phyloP scores from a whole-genome alignment of 2,329 filamentous ascomycete species.

The Teratosphaeria viscida region DNA sequence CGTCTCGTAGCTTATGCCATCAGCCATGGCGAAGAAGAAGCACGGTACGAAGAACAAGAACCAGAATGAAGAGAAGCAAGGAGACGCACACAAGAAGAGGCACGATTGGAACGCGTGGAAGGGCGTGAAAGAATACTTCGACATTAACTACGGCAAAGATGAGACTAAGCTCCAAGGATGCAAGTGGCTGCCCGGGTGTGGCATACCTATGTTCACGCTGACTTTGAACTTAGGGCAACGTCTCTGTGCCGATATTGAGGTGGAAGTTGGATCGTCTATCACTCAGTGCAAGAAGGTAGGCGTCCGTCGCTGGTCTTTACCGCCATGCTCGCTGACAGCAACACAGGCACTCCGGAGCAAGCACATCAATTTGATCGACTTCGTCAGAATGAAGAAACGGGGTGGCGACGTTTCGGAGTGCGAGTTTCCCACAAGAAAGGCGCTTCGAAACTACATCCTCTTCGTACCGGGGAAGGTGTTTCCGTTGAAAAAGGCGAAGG shows the following conservation, averaged over 20 bases:
- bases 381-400: slow-evolving; percentile 6
- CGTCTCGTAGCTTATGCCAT: too few species aligned
- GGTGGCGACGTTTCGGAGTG: background rate
- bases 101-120: background rate
- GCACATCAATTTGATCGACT: slow-evolving; percentile 13
- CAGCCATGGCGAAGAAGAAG: background rate
- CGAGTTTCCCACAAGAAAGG: slow-evolving; percentile 2
- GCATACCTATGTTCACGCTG: background rate
- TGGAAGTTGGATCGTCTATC: slow-evolving; percentile 6
- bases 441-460: slow-evolving; percentile 10
- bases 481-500: slow-evolving; percentile 11
- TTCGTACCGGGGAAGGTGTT: slow-evolving; percentile 5
- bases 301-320: too few species aligned
- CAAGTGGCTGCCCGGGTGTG: background rate
- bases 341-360: slow-evolving; percentile 7
- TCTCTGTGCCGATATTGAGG: slow-evolving; percentile 12
- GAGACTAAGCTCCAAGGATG: slow-evolving; percentile 2
- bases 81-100: background rate
- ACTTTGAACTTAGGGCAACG: slow-evolving; percentile 6
- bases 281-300: slow-evolving; percentile 14
- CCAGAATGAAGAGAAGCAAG: too few species aligned
- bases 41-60: too few species aligned
- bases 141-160: slow-evolving; percentile 3
- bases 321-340: background rate
- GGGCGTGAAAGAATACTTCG: background rate